phyloP scores from a whole-genome alignment of 495 filamentous ascomycete species.

The Xylaria flabelliformis region DNA sequence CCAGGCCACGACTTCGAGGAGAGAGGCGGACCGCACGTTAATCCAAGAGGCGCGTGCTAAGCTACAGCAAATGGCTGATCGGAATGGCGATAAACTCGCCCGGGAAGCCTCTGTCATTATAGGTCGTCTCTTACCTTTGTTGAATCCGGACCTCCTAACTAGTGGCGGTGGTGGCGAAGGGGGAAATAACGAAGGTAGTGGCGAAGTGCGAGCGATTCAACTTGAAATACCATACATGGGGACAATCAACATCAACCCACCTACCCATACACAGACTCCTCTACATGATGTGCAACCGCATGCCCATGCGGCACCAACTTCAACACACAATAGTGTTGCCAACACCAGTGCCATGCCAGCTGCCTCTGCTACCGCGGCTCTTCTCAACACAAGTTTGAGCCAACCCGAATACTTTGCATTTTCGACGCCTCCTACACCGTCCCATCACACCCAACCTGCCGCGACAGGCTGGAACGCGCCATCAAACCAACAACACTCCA shows the following conservation, averaged over 20 bases:
- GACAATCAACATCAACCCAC: constrained; percentile 52
- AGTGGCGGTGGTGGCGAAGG: constrained; percentile 13
- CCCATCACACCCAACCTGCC: neutral
- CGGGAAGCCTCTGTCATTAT: constrained; percentile 51
- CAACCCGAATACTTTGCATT: neutral
- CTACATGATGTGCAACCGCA: constrained; percentile 20
- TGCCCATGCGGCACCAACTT: neutral
- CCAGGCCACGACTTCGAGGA: constrained; percentile 43
- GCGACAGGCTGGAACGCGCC: constrained; percentile 12
- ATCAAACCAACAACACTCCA: neutral
- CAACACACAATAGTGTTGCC: neutral
- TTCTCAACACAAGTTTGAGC: neutral
- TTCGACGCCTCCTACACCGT: neutral
- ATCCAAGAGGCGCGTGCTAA: constrained; percentile 43
- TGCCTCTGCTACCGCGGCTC: neutral
- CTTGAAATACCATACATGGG: constrained; percentile 56
- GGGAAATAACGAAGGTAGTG: constrained; percentile 12
- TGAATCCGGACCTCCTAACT: constrained; percentile 35
- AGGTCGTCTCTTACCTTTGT: constrained; percentile 49
- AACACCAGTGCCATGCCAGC: neutral
- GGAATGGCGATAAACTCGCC: constrained; percentile 48
- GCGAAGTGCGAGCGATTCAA: constrained; percentile 32
- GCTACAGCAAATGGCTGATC: constrained; percentile 47
- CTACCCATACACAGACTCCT: constrained; percentile 24
- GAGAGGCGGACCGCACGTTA: constrained; percentile 44